Base-by-base conservation (phyloP, 768 basidiomycete genomes). In the Russula compacta region DNA sequence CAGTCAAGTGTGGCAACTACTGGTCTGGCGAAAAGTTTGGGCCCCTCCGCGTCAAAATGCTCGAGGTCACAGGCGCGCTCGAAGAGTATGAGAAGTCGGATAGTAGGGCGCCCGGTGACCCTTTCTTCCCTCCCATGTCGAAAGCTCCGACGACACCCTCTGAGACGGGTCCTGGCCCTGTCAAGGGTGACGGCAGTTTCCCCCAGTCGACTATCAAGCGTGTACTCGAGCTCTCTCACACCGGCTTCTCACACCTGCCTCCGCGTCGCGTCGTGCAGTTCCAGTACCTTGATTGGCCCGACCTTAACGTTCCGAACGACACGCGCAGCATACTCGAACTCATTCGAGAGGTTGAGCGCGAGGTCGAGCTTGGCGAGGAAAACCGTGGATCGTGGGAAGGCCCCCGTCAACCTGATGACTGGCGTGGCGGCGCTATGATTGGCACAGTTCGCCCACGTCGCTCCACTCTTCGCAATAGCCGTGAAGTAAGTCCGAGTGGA, bases 281-380 rank as follows among this genome's bases (percentile, higher is more conserved):
- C 54, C 95, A 98, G 71, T 98, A 93, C 69, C 79, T 95, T 42
- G 87, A 88, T 42, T 98, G 95, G 95, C 92, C 95, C 2, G 95
- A 98, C 68, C 87, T 98, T 77, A 94, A 94, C 70, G 92, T 98
- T 12, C 95, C 95, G 0, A 84, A 87, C 12, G 84, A 92, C 60
- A 85, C 95, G 0, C 75, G 81, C 7, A 87, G 85, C 7, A 76
- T 98, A 19, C 73, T 97, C 44, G 76, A 79, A 14, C 79, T 98
- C 24, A 81, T 97, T 56, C 79, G 77, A 61, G 84, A 85, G 63
- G 86, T 92, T n/a, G 85, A 81, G 64, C 68, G 68, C 4, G 64
- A 68, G 50, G 69, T 68, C 36, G 71, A 68, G 40, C 58, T 56
- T 40, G 61, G 65, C 59, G 65, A 61, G n/a, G 59, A 49, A 21